Percentiles rank a stretch among this genome's conserved stretches.
These are phyloP conservation scores for Collybiopsis confluens DNA, from an alignment of 768 basidiomycete species.

Conservation along the genomic window DNA sequence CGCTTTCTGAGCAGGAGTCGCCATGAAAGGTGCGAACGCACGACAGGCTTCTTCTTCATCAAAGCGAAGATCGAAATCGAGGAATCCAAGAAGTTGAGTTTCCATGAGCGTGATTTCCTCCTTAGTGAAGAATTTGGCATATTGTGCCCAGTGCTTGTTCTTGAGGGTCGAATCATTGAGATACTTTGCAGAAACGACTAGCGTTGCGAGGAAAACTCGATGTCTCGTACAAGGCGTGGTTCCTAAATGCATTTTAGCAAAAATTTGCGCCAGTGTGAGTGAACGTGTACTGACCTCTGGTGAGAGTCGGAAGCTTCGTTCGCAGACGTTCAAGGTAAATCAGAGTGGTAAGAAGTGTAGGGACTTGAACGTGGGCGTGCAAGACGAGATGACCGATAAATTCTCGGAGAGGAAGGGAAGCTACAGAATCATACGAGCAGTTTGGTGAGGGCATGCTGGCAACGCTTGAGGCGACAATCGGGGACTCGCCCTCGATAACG, in stretches of 20 bases:
- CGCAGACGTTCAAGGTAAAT: conserved; percentile 89
- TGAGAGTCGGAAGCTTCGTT: conserved; percentile 72
- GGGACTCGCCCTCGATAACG: conserved; percentile 53
- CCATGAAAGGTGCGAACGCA: conserved; percentile 69
- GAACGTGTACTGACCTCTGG: conserved; percentile 61
- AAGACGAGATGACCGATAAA: conserved; percentile 83
- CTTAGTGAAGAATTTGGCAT: conserved; percentile 71
- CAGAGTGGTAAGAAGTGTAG: conserved; percentile 86
- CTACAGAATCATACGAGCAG: conserved; percentile 52
- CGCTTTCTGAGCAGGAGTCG: conserved; percentile 28
- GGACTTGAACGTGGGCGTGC: conserved; percentile 82
- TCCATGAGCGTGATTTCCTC: conserved; percentile 95
- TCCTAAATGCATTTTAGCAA: conserved; percentile 33
- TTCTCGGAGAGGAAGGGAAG: conserved; percentile 60
- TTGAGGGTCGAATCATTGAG: conserved; percentile 95
- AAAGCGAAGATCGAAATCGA: conserved; percentile 92
- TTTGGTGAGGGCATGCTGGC: conserved; percentile 52
- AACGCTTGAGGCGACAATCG: conserved; percentile 23
- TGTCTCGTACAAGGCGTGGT: conserved; percentile 87
- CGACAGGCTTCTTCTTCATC: conserved; percentile 74
- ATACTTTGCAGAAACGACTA: conserved; percentile 96
- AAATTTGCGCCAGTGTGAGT: background rate
- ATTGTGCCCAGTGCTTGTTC: conserved; percentile 89
- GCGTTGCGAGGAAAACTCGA: conserved; percentile 90
- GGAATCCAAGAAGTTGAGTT: conserved; percentile 86